Base-by-base conservation (phyloP, 768 basidiomycete species). In the Lanmaoa pseudosensibilis region DNA sequence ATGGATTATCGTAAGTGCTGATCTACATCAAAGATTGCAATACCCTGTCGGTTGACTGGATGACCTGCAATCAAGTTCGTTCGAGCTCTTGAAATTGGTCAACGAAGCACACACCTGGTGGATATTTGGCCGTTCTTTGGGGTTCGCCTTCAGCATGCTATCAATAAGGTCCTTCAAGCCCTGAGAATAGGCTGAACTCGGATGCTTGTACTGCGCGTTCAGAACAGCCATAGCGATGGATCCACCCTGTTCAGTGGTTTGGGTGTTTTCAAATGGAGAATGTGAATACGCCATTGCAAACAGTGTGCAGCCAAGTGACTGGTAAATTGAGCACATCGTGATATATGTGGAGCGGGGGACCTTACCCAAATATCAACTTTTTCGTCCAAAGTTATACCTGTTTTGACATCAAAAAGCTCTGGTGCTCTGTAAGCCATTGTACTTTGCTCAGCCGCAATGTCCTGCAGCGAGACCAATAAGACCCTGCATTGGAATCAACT, bases 341-440 rank as follows among this genome's bases (percentile, higher is more conserved):
- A 53, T 30, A 46, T 51, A 27, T 23, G 23, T 30, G 13, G 27
- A 19, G 50, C 4, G 3, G 27, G 34, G 12, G 19, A 25, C 71
- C 84, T 54, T 75, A 93, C 94, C 94, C 94, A 97, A 33, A 97
- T 94, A 69, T 97, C 94, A 12, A 97, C 94, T 67, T 94, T 95
- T 75, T 98, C 96, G 63, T 97, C 92, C 9, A 98, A 74, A 1
- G 78, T 83, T 39, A 82, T 76, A 23, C 92, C 92, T 5, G 94
- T 98, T 70, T 96, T 96, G 54, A 97, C 95, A 64, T 99, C 97
- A 69, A 98, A 99, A 21, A 99, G 78, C 68, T 99, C 97, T 0
- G 97, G 97, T 2, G 97, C 95, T 19, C 97, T 87, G 65, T 96
- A 99, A 0, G 97, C 92, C 97, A 99, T 98, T 13, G 94, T 94